Conservation (phyloP, 176 grass and related monocot species). For the Triticum turgidum region DNA sequence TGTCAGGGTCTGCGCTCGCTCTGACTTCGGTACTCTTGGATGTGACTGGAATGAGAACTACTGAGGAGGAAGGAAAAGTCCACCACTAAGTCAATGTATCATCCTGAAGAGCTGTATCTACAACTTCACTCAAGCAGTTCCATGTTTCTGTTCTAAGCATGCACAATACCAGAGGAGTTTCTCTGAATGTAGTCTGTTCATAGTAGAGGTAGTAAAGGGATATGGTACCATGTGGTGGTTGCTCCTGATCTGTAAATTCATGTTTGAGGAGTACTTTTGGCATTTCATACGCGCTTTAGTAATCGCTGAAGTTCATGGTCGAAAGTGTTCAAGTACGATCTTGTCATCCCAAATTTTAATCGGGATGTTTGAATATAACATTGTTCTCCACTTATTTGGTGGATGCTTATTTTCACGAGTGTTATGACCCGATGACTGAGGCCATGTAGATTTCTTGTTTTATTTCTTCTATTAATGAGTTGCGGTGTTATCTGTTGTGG, state of each 20-base stretch:
- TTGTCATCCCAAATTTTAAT: not conserved
- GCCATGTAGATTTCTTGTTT: not conserved
- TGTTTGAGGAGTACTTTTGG: not conserved
- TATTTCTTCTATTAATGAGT: not conserved
- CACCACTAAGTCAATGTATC: conserved; percentile 20
- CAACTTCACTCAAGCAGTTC: not conserved
- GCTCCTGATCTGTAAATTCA: conserved; percentile 15
- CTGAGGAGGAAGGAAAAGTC: conserved; percentile 29
- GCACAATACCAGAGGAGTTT: not conserved
- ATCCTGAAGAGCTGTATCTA: conserved; percentile 15
- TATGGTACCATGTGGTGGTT: not conserved
- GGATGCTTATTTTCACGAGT: conserved; percentile 12
- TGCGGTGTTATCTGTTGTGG: not conserved
- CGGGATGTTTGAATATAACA: not conserved
- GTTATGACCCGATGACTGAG: not conserved
- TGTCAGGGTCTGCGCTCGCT: conserved; percentile 44
- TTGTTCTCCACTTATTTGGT: not conserved
- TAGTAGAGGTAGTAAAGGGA: not conserved
- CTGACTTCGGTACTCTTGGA: conserved; percentile 49
- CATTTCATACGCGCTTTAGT: not conserved
- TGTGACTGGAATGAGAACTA: conserved; percentile 44
- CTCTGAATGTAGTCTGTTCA: conserved; percentile 22
- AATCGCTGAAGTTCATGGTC: conserved; percentile 6
- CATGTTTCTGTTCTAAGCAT: not conserved
- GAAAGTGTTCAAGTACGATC: not conserved